Evolutionary conservation across 2,329 filamentous ascomycete genomes (phyloP), one percentile per base, ranked within the genome.

Genomic region (Niveomyces coronatus): DNA sequence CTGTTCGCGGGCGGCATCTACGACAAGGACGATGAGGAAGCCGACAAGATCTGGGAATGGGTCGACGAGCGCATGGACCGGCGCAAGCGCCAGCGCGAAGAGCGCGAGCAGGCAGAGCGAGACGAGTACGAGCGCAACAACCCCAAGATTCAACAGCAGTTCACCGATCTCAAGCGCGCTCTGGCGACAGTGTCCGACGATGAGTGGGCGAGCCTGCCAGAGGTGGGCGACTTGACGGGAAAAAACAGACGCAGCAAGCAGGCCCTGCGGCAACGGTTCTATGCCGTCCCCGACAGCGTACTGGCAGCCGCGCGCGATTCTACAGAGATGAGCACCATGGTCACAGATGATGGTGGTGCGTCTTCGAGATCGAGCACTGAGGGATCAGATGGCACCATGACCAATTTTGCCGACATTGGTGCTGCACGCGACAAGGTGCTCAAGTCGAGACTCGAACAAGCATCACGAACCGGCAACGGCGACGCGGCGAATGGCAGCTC

Each of bases 11-110:
- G 86, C 40, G 91, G 91, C 24, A 84, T 91, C 51, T 98, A 94
- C 65, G 91, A 96, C 58, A 84, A 91, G 58, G 91, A 98, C 40
- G 91, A 98, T 54, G 91, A 98, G 53, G 93, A 98, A 61, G 91
- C 91, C 30, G 91, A 98, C 63, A 74, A 85, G 53, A 94, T 98
- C 53, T 98, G 94, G 66, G 82, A 88, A 53, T 83, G 86, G 55
- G 85, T 98, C 46, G 91, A 98, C 53, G 91, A 95, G 67, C 89
- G 84, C 63, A 96, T 98, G 89, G 88, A 93, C 48, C 75, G 91
- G 49, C 72, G 91, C 46, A 93, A 82, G 66, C 74, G 74, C 49
- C 79, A 89, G 76, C 94, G 91, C 76, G 91, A 98, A 82, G 82
- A 81, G 56, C 86, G 91, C 60, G 91, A 98, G 62, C 70, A 83